phyloP scores from a whole-genome alignment of 306 rosid species.

The Boehmeria nivea region DNA sequence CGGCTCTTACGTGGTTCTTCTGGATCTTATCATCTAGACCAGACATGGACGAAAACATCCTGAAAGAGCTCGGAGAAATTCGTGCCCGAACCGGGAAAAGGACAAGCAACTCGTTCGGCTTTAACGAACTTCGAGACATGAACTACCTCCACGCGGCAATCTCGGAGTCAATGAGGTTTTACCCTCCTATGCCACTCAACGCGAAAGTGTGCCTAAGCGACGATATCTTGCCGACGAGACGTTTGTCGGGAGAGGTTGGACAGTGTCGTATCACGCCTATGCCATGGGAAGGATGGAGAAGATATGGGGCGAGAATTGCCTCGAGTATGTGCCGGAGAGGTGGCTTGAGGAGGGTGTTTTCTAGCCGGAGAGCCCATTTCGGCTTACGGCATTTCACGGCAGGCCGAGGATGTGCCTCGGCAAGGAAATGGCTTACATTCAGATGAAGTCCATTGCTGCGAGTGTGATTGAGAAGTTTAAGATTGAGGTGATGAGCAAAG shows the following conservation, averaged over 20 bases:
- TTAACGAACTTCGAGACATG: slow-evolving; percentile 56
- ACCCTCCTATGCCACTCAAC: slow-evolving; percentile 42
- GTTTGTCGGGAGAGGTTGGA: neutral
- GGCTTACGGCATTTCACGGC: slow-evolving; percentile 36
- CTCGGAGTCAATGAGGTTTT: slow-evolving; percentile 44
- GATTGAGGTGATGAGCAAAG: too few species aligned
- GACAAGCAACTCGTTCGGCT: slow-evolving; percentile 22
- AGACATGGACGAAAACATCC: slow-evolving; percentile 20
- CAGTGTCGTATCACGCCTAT: slow-evolving; percentile 23
- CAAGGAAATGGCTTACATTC: slow-evolving; percentile 33
- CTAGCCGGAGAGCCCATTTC: slow-evolving; percentile 34
- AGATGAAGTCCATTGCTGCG: slow-evolving; percentile 35
- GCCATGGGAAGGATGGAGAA: slow-evolving; percentile 49
- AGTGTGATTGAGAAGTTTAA: slow-evolving; percentile 24
- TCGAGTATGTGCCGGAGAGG: slow-evolving; percentile 56
- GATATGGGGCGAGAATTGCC: slow-evolving; percentile 45
- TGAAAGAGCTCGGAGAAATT: slow-evolving; percentile 24
- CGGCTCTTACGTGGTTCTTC: slow-evolving; percentile 60
- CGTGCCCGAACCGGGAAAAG: slow-evolving; percentile 16
- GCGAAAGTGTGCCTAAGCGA: neutral
- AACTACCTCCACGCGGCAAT: slow-evolving; percentile 49
- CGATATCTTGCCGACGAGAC: slow-evolving; percentile 48
- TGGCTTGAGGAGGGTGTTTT: slow-evolving; percentile 31
- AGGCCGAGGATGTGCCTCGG: slow-evolving; percentile 57
- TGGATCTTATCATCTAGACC: slow-evolving; percentile 50